phyloP scores from a whole-genome alignment of 768 basidiomycete species.

The Boletellus sp. region DNA sequence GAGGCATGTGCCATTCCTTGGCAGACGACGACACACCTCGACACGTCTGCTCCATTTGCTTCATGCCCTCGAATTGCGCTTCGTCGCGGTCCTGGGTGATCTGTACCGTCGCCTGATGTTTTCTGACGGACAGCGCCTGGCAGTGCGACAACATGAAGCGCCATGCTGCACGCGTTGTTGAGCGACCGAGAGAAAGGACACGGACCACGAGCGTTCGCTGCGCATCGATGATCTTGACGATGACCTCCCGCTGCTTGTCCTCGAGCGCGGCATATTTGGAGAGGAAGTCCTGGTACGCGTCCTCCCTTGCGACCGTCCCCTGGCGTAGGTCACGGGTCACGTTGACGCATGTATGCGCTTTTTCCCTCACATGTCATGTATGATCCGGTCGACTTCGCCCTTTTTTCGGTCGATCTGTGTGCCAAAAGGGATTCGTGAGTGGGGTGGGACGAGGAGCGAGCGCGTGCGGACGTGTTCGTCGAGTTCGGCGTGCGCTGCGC shows the following conservation, averaged over 20 bases:
- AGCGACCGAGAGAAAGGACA: neutral
- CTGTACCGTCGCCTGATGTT: conserved; percentile 26
- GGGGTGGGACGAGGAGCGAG: no score
- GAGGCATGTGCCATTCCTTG: neutral
- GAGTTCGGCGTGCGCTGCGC: conserved; percentile 21
- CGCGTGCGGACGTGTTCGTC: conserved; percentile 19
- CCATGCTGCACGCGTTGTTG: no score
- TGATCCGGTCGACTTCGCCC: conserved; percentile 16
- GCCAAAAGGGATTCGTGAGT: neutral
- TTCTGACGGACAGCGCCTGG: conserved; percentile 26
- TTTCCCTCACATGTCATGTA: conserved; percentile 23
- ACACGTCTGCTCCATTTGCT: conserved; percentile 15
- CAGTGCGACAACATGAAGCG: neutral
- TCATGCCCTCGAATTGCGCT: conserved; percentile 22
- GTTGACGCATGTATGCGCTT: conserved; percentile 4
- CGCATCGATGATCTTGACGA: conserved; percentile 22
- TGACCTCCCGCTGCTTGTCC: conserved; percentile 27
- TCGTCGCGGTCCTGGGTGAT: conserved; percentile 22
- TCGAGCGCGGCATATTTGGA: conserved; percentile 20
- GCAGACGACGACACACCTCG: conserved; percentile 14
- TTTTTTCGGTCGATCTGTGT: conserved; percentile 25
- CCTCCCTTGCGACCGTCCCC: conserved; percentile 17
- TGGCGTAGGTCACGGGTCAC: neutral
- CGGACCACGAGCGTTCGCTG: conserved; percentile 27
- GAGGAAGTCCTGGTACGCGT: conserved; percentile 25